Evolutionary conservation across 257 asterid species (phyloP), one percentile per base, ranked within the genome.

Genomic region (Echites panduratus): DNA sequence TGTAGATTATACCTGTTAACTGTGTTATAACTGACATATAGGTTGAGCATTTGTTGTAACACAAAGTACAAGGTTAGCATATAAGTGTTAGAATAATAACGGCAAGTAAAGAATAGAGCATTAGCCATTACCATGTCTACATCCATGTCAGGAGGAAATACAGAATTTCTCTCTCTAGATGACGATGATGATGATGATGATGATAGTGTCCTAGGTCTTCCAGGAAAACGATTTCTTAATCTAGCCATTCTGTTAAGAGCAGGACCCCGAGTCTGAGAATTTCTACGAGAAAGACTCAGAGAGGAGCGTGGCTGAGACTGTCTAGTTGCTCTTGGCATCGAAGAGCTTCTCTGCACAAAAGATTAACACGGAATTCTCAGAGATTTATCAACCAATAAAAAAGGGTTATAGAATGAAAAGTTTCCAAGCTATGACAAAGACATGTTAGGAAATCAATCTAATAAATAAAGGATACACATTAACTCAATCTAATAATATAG

Each of bases 121-220:
- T 59, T 19, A 78, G 50, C 61, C 64, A 68, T 24, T 89, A 93
- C 98, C 94, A 77, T 71, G 68, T 91, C 98, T 26, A 91, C 73
- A 84, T 93, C 96, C 97, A 93, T 89, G 78, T 78, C 85, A 64
- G 88, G 77, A 38, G 96, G 96, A 82, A 93, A 93, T 47, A 88
- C 4, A 59, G 96, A 77, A 70, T 77, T 70, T 79, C 88, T 80
- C 71, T 77, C 86, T 74, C 79, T 70, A 24, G 89, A 56, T 65
- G 38, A 32, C 3, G 38, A 32, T 65, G 87, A 70, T 59, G 69
- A 14, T 45, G 38, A 32, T 32, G 38, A 32, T 65, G 87, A 70
- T 59, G 69, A 14, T 45, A 87, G 9, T 45, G 96, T 73, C 48
- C 88, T 90, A 58, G 95, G 84, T 45, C 74, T 88, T 75, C 94